Evolutionary conservation across 1,139 yeast species (phyloP), one percentile per base, ranked within the genome.

Genomic region (Geotrichum cucujoidarum): DNA sequence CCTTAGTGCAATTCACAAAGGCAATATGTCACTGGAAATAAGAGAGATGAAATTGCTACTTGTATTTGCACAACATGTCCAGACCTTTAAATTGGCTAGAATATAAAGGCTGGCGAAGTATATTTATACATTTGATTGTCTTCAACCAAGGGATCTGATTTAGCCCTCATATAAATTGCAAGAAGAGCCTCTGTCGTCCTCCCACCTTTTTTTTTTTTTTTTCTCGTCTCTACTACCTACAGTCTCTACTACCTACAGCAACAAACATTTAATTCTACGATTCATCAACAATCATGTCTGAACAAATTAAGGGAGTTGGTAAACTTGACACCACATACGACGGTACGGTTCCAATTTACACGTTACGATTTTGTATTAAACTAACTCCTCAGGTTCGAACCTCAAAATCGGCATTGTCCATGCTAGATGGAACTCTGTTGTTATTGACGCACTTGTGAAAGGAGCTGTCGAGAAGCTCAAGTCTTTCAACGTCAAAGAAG

Each of bases 381-480:
- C 38, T 32, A 14, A 17, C 39, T 32, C 24, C 27, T 18, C 35
- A 72, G 77, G 90, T 33, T 75, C 84, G 34, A 65, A 69, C 4
- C 72, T 90, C 57, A 77, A 82, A 59, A 74, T 90, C 48, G 97
- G 94, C 33, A 88, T 92, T 62, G 76, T 92, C 53, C 96, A 89
- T 65, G 97, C 97, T 17, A 83, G 98, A 67, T 92, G 98, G 98
- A 92, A 92, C 68, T 68, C 73, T 46, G 70, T 73, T 45, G 81
- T 90, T 56, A 88, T 92, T 58, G 82, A 81, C 44, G 83, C 89
- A 11, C 74, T 92, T 49, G 94, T 90, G 10, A 69, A 76, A 31
- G 98, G 97, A 47, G 90, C 94, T 24, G 67, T 80, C 35, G 66
- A 71, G 35, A 78, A 78, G 64, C 70, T 90, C 61, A 59, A 62